Evolutionary conservation across 148 eudicot species (phyloP).

Genomic region (Rhododendron williamsianum): DNA sequence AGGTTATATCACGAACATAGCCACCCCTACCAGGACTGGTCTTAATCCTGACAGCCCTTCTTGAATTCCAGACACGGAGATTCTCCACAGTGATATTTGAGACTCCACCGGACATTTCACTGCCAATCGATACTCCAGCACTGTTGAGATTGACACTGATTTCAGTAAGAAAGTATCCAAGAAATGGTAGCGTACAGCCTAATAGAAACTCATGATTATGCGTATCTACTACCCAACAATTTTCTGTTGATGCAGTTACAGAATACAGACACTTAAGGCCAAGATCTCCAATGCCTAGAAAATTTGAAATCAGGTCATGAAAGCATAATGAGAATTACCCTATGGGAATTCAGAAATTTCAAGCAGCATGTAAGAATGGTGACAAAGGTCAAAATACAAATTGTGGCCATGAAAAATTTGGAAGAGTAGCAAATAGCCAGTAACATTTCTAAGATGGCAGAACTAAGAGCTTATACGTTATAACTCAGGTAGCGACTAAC

Average conservation of each 20-base stretch:
- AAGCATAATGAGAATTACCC: background rate
- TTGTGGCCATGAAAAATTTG: too few species aligned
- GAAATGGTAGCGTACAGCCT: background rate
- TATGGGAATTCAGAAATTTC: background rate
- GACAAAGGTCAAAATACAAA: background rate
- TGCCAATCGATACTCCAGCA: constrained; percentile 96
- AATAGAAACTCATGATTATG: background rate
- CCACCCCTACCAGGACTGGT: constrained; percentile 95
- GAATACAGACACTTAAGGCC: background rate
- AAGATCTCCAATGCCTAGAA: background rate
- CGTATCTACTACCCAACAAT: background rate
- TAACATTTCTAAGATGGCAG: background rate
- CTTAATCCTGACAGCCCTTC: constrained; percentile 82
- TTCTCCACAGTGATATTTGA: constrained; percentile 78
- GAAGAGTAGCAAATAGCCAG: background rate
- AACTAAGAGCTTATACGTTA: background rate
- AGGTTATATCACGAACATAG: constrained; percentile 59
- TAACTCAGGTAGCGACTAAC: background rate
- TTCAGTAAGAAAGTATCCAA: constrained; percentile 12
- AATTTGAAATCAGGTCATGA: background rate
- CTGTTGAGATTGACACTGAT: constrained; percentile 28
- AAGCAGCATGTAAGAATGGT: background rate
- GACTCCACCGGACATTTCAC: constrained; percentile 98
- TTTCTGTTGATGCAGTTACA: background rate
- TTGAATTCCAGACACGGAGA: constrained; percentile 65